phyloP scores from a whole-genome alignment of 139 green algal species.

The Pleodorina starrii region DNA sequence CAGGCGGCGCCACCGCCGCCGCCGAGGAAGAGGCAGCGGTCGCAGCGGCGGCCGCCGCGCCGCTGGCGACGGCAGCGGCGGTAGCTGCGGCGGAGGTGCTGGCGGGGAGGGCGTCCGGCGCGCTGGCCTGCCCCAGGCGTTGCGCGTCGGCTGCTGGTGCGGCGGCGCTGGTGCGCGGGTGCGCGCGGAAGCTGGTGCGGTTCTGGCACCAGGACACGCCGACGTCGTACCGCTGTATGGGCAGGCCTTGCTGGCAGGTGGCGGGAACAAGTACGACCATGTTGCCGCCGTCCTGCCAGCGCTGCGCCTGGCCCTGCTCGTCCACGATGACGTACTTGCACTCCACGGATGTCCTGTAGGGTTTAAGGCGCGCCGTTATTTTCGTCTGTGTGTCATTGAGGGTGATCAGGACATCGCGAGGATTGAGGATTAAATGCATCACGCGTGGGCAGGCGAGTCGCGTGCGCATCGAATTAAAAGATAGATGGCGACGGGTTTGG shows the following conservation, averaged over 20 bases:
- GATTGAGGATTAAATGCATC: too few relatives aligned
- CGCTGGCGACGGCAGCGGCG: neutral
- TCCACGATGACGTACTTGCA: constrained; percentile 51
- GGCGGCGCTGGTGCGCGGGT: neutral
- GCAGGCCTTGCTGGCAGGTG: neutral
- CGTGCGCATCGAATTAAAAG: neutral
- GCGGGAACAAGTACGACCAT: neutral
- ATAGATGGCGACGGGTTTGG: neutral
- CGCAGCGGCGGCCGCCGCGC: neutral
- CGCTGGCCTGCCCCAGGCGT: neutral
- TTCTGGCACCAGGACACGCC: constrained; percentile 36
- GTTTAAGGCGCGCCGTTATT: neutral
- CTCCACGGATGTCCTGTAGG: constrained; percentile 1
- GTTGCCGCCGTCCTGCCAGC: constrained; percentile 48
- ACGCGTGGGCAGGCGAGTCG: neutral
- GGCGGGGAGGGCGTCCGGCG: too few relatives aligned
- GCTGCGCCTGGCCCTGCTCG: neutral
- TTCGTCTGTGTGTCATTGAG: neutral
- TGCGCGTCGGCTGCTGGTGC: neutral
- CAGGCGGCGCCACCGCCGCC: neutral
- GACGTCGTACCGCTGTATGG: constrained; percentile 6
- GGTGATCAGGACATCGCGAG: too few relatives aligned
- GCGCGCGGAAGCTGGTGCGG: neutral
- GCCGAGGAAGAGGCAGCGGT: neutral
- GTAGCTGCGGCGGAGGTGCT: neutral